phyloP scores from a whole-genome alignment of 164 flowering plant species.

The Aristolochia californica region DNA sequence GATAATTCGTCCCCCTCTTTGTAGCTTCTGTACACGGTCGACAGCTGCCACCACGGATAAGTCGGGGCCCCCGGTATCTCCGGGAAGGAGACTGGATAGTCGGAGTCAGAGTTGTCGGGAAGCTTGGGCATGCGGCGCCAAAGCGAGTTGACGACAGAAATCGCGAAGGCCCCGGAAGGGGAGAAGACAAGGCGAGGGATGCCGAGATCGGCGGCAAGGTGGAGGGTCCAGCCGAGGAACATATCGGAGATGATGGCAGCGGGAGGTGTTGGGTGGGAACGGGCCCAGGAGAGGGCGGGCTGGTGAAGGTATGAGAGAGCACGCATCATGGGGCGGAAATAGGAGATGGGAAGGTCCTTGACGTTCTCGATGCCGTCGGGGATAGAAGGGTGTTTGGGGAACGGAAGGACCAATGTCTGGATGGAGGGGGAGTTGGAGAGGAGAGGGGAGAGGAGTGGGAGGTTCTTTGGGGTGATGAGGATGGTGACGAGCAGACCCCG shows the following conservation, averaged over 20 bases:
- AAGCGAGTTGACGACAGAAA: slow-evolving; percentile 1
- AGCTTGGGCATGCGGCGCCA: slow-evolving; percentile 14
- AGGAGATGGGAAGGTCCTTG: slow-evolving; percentile 6
- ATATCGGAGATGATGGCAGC: slow-evolving; percentile 24
- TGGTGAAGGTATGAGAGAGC: slow-evolving; percentile 6
- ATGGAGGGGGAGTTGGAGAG: slow-evolving; percentile 17
- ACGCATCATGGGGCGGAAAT: slow-evolving; percentile 1
- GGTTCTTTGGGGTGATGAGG: slow-evolving; percentile 22
- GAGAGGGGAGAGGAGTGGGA: slow-evolving; percentile 15
- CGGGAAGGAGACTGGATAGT: neutral
- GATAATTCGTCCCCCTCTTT: slow-evolving; percentile 1
- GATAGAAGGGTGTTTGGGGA: slow-evolving; percentile 17
- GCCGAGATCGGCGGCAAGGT: slow-evolving; percentile 20
- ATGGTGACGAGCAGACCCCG: slow-evolving; percentile 22
- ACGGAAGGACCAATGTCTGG: slow-evolving; percentile 22
- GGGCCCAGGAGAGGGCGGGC: slow-evolving; percentile 17
- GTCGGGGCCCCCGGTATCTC: slow-evolving; percentile 9
- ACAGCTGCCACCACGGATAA: slow-evolving; percentile 18
- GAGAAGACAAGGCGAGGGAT: slow-evolving; percentile 27
- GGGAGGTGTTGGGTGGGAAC: slow-evolving; percentile 22
- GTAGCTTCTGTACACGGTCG: slow-evolving; percentile 1
- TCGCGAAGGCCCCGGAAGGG: slow-evolving; percentile 24
- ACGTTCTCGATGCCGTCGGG: slow-evolving; percentile 9
- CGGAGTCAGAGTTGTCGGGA: slow-evolving; percentile 2
- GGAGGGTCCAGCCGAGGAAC: slow-evolving; percentile 35